These are phyloP conservation scores for Leishmania guyanensis DNA, from an alignment of 208 protist genomes.

Conservation along the genomic window DNA sequence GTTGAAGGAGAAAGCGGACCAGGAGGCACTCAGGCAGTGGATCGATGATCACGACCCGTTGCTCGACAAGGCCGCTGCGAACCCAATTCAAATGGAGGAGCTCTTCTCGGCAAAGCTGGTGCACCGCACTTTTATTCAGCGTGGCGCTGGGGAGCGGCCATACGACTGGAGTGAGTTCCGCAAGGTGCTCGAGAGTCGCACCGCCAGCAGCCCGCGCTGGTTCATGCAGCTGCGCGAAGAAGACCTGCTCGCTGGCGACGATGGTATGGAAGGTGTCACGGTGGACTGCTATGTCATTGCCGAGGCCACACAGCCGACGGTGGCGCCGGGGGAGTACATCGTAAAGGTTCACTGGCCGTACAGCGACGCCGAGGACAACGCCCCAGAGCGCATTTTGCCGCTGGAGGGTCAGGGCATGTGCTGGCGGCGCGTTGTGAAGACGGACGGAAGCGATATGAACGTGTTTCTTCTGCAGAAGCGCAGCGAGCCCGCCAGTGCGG, in stretches of 20 bases:
- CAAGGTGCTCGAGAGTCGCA: constrained; percentile 54
- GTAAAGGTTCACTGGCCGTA: constrained; percentile 89
- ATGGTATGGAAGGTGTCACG: constrained; percentile 79
- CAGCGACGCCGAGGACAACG: constrained; percentile 88
- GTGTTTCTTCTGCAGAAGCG: constrained; percentile 69
- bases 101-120: constrained; percentile 54
- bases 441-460: constrained; percentile 76
- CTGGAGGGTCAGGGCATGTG: constrained; percentile 73
- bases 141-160: constrained; percentile 30
- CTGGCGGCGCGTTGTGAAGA: constrained; percentile 74
- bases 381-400: constrained; percentile 82
- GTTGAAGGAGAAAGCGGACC: constrained; percentile 36
- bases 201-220: constrained; percentile 71
- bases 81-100: constrained; percentile 54
- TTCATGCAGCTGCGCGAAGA: constrained; percentile 89
- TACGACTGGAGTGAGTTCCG: constrained; percentile 82
- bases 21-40: constrained; percentile 41
- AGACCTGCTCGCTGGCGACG: constrained; percentile 67
- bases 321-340: constrained; percentile 81
- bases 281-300: constrained; percentile 87
- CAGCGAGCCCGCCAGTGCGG: constrained; percentile 1
- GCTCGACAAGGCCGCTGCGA: constrained; percentile 39
- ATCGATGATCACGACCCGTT: constrained; percentile 68
- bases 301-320: constrained; percentile 65
- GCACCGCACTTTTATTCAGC: constrained; percentile 55